These are phyloP conservation scores for Curvularia sp. DNA, from an alignment of 2,329 filamentous ascomycete species.

Conservation along the genomic window DNA sequence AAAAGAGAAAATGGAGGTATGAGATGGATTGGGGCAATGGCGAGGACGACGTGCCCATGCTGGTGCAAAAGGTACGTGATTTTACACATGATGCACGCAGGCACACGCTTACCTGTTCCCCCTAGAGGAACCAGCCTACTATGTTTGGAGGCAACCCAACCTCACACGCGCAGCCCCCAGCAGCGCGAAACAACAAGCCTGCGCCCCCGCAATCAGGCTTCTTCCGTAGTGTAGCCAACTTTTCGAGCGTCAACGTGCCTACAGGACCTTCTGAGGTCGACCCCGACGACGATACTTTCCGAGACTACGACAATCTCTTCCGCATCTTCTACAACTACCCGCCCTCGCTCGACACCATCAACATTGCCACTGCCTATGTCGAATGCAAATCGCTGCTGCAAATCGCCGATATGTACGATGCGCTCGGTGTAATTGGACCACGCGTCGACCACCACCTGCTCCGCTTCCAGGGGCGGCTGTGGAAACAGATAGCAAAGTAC, in stretches of 20 bases:
- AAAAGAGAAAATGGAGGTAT: constrained; percentile 78
- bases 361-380: constrained; percentile 90
- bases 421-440: constrained; percentile 83
- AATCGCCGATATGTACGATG: constrained; percentile 94
- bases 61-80: constrained; percentile 75
- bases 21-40: constrained; percentile 79
- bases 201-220: constrained; percentile 71
- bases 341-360: constrained; percentile 80
- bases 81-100: not conserved
- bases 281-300: constrained; percentile 73
- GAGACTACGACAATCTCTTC: constrained; percentile 95
- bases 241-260: constrained; percentile 63
- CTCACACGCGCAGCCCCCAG: constrained; percentile 55
- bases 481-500: constrained; percentile 97
- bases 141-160: constrained; percentile 63
- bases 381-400: constrained; percentile 90
- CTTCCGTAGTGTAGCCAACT: constrained; percentile 86
- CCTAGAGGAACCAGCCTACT: constrained; percentile 51
- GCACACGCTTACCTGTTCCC: constrained; percentile 18
- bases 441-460: constrained; percentile 92
- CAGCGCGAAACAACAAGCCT: constrained; percentile 65
- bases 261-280: constrained; percentile 60
- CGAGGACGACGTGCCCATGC: constrained; percentile 79
- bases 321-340: constrained; percentile 95
- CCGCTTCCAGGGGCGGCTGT: constrained; percentile 87